Evolutionary conservation across 2,329 filamentous ascomycete species (phyloP).

Genomic region (Triangularia verruculosa): DNA sequence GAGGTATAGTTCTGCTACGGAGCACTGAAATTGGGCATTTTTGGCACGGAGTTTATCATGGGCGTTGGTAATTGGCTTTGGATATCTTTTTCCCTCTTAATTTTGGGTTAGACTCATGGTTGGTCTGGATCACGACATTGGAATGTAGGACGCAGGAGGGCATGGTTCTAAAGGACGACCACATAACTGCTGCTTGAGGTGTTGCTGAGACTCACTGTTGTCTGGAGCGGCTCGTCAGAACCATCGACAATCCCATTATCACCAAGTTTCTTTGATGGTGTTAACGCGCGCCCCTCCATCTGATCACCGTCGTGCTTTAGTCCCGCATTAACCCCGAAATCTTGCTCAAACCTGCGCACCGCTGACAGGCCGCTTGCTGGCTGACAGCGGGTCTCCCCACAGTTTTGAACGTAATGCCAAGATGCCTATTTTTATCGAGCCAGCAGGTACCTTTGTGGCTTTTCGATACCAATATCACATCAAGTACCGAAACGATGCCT

Average conservation of each 20-base stretch:
- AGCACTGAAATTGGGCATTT: constrained; percentile 43
- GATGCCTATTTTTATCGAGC: background rate
- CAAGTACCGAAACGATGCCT: too few relatives aligned
- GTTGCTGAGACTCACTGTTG: too few relatives aligned
- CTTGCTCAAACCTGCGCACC: constrained; percentile 52
- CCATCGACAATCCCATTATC: background rate
- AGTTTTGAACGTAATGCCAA: constrained; percentile 10
- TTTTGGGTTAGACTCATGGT: background rate
- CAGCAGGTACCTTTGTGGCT: background rate
- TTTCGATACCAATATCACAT: too few relatives aligned
- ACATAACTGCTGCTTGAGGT: too few relatives aligned
- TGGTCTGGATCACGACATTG: background rate
- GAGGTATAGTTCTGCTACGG: constrained; percentile 55
- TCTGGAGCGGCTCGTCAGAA: background rate
- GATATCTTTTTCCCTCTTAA: background rate
- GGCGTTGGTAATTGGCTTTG: background rate
- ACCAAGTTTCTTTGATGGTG: background rate
- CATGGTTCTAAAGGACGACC: background rate
- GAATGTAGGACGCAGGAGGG: background rate
- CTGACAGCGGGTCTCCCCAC: background rate
- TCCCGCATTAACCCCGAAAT: constrained; percentile 36
- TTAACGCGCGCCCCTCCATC: background rate
- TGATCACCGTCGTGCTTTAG: background rate
- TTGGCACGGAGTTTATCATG: background rate
- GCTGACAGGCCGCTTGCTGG: background rate